Base-by-base conservation (phyloP, 257 asterid species). In the Plantago major region DNA sequence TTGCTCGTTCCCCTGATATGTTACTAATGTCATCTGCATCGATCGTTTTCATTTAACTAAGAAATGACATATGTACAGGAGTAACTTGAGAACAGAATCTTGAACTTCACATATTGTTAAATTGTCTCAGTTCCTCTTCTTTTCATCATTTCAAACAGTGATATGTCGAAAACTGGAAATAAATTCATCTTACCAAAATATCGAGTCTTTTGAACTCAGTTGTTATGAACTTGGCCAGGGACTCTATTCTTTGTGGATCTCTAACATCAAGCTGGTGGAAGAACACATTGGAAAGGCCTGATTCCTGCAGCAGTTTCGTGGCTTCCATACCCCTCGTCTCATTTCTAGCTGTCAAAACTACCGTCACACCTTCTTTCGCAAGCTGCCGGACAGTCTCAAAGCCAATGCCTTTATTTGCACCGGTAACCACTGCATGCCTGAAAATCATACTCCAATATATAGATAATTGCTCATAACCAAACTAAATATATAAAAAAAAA, bases 211-310 rank as follows among this genome's bases (percentile, higher is more conserved):
- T n/a, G n/a, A n/a, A n/a, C n/a, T n/a, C n/a, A n/a, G 81, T 43
- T 46, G 65, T 64, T 1, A 86, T 46, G 62, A 77, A 86, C 4
- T 65, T 11, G 2, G 78, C 84, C 28, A 89, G 73, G 58, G 82
- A 64, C 16, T 63, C 65, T 54, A 79, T 80, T 87, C 91, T 86
- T 3, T 26, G 71, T 9, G 64, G 63, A 46, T 89, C 95, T 62
- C 67, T 78, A 71, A 86, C 95, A 72, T 89, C 95, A 9, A 89
- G 95, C 83, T 82, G 89, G 60, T 84, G 95, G 62, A 82, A 89
- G 3, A 49, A 4, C 54, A 49, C 54, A 49, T 49, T 49, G 28
- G 28, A 15, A 49, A 49, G 54, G 19, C 54, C 54, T 49, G 54
- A 49, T 49, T 49, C 54, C n/a, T 49, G 54, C 28, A 49, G 54